A percentile compares a stretch with the other conserved stretches of the same genome.
phyloP scores from a whole-genome alignment of 768 basidiomycete genomes.

The Dictyophora rubrovolvata region DNA sequence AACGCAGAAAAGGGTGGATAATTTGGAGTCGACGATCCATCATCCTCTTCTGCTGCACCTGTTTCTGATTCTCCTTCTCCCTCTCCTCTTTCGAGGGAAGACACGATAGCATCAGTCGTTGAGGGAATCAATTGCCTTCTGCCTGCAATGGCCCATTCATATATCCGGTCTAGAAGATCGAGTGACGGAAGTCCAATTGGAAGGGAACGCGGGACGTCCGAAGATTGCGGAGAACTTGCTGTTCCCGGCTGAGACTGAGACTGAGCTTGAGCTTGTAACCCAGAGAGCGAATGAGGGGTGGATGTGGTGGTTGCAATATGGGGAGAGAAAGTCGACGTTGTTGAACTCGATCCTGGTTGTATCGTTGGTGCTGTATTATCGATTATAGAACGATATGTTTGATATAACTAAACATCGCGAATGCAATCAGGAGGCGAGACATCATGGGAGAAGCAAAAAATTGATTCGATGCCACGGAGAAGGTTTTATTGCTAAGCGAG shows the following conservation, averaged over 20 bases:
- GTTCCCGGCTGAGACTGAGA: not conserved
- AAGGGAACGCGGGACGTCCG: not conserved
- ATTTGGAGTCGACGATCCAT: not conserved
- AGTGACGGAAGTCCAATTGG: not conserved
- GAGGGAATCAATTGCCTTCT: constrained; percentile 1
- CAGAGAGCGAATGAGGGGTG: not conserved
- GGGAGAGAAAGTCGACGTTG: not conserved
- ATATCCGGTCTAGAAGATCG: not conserved
- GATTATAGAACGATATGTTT: constrained; percentile 1
- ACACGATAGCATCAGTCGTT: not conserved
- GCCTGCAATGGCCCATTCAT: constrained; percentile 5
- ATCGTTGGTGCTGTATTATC: not conserved
- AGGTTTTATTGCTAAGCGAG: not conserved
- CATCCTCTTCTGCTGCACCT: not conserved
- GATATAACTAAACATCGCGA: constrained; percentile 1
- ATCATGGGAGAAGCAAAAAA: too few species aligned
- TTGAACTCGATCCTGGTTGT: not conserved
- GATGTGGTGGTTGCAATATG: not conserved
- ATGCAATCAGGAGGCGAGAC: too few species aligned
- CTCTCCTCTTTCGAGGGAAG: not conserved
- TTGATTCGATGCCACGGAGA: too few species aligned
- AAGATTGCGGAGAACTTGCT: not conserved
- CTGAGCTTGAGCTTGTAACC: not conserved
- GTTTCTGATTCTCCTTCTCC: not conserved
- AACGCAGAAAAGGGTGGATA: not conserved